A percentile compares a stretch with the other conserved stretches of the same genome.
Conservation (phyloP, 1,284 basidiomycete species). For the Cutaneotrichosporon sp. region DNA sequence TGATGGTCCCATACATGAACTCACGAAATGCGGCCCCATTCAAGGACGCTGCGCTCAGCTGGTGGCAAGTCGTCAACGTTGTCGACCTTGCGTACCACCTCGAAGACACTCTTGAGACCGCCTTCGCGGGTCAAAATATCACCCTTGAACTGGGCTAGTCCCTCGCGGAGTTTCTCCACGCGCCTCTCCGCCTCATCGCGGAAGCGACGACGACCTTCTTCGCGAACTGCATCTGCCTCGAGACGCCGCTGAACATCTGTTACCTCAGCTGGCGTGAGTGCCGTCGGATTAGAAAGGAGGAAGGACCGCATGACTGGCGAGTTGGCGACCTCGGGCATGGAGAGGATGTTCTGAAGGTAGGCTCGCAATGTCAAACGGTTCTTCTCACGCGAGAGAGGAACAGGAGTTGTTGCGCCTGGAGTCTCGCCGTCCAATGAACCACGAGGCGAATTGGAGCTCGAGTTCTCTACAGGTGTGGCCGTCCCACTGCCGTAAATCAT, state of each 20-base stretch:
- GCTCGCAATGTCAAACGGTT: constrained; percentile 91
- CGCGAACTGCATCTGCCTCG: constrained; percentile 82
- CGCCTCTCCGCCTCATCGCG: constrained; percentile 77
- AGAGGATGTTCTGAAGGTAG: constrained; percentile 76
- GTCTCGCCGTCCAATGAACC: neutral
- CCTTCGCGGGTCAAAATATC: constrained; percentile 84
- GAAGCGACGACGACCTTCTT: constrained; percentile 81
- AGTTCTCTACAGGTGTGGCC: constrained; percentile 17
- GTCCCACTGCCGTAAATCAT: constrained; percentile 46
- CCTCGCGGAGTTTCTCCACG: constrained; percentile 79
- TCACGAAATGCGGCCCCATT: constrained; percentile 96
- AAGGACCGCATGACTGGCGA: constrained; percentile 83
- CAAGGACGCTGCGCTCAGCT: constrained; percentile 82
- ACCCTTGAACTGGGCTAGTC: constrained; percentile 82
- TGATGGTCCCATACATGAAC: constrained; percentile 15
- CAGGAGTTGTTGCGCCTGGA: constrained; percentile 8
- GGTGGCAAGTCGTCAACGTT: constrained; percentile 71
- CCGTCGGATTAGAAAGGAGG: constrained; percentile 71
- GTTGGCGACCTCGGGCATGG: constrained; percentile 68
- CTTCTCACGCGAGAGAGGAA: constrained; percentile 78
- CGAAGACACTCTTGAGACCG: constrained; percentile 81
- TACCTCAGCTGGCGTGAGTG: constrained; percentile 66
- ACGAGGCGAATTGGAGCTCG: neutral
- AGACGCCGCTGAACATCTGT: constrained; percentile 75
- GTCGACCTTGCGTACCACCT: constrained; percentile 76